Evolutionary conservation across 768 basidiomycete species (phyloP).

Genomic region (Brasilioporus rufonigricans): DNA sequence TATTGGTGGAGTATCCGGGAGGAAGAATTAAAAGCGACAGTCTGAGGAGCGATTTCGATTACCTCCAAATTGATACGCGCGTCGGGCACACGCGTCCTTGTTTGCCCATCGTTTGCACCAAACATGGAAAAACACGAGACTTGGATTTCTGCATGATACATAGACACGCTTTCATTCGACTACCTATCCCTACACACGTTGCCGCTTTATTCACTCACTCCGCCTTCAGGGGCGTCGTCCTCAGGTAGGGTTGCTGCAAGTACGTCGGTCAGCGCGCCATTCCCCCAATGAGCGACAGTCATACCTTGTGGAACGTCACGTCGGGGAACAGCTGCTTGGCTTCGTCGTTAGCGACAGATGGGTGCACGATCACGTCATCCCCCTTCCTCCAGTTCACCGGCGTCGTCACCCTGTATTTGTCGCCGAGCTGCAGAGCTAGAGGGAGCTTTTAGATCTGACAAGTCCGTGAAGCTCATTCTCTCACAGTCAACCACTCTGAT

Average conservation of each 20-base stretch:
- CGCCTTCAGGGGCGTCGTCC: constrained; percentile 62
- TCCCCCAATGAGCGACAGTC: constrained; percentile 3
- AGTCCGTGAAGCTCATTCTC: constrained; percentile 34
- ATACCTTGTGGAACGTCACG: constrained; percentile 75
- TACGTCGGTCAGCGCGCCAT: not conserved
- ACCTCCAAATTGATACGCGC: constrained; percentile 22
- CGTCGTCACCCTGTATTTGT: constrained; percentile 81
- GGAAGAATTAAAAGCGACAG: constrained; percentile 20
- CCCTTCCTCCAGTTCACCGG: constrained; percentile 96
- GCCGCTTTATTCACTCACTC: not conserved
- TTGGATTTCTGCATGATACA: not conserved
- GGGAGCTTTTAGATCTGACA: constrained; percentile 18
- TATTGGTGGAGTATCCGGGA: constrained; percentile 12
- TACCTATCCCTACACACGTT: not conserved
- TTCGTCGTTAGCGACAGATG: constrained; percentile 79
- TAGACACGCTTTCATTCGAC: not conserved
- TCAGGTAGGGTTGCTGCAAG: constrained; percentile 72
- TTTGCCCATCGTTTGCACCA: constrained; percentile 25
- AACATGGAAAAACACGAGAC: constrained; percentile 18
- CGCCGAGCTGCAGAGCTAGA: constrained; percentile 82
- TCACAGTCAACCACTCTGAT: constrained; percentile 70
- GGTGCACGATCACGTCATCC: constrained; percentile 92
- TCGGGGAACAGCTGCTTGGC: constrained; percentile 90
- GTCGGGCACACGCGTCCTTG: constrained; percentile 29
- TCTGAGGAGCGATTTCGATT: constrained; percentile 19